Percentiles rank a stretch among this genome's conserved stretches.
Conservation (phyloP, 768 basidiomycete species). For the Dioszegia aurantiaca region DNA sequence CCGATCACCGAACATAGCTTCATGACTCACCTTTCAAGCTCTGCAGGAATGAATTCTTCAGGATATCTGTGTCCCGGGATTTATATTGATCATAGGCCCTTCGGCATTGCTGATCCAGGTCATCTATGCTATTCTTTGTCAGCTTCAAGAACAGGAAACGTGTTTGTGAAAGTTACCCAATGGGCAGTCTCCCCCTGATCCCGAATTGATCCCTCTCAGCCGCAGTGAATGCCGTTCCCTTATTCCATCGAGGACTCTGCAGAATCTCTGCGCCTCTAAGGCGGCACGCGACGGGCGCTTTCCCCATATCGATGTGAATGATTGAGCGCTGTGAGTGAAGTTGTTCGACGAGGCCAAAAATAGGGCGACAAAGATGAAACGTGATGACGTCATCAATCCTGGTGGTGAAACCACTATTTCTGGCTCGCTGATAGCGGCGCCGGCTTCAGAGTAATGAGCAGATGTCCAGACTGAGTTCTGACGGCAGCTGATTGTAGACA, state of each 20-base stretch:
- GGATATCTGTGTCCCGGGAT: slow-evolving; percentile 53
- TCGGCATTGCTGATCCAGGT: slow-evolving; percentile 70
- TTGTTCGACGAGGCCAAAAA: too few species aligned
- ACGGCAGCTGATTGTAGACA: too few species aligned
- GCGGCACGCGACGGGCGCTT: background rate
- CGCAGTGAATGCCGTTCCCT: slow-evolving; percentile 70
- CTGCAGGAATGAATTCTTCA: slow-evolving; percentile 67
- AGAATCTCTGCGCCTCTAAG: slow-evolving; percentile 66
- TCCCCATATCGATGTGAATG: slow-evolving; percentile 1
- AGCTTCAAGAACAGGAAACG: slow-evolving; percentile 15
- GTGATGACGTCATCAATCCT: too few species aligned
- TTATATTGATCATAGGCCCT: slow-evolving; percentile 67
- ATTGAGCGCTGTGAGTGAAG: background rate
- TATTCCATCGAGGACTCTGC: slow-evolving; percentile 60
- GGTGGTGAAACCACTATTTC: too few species aligned
- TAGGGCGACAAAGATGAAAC: too few species aligned
- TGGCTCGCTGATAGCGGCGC: too few species aligned
- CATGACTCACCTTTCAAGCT: slow-evolving; percentile 40
- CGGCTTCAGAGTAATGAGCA: too few species aligned
- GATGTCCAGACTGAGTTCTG: too few species aligned
- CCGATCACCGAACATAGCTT: background rate
- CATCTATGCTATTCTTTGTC: slow-evolving; percentile 56
- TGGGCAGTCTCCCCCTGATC: slow-evolving; percentile 53
- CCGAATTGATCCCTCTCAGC: slow-evolving; percentile 70
- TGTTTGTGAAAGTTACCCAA: slow-evolving; percentile 27